Evolutionary conservation across 345 rosid species (phyloP), one percentile per base, ranked within the genome.

Genomic region (Xanthoceras sorbifolium): DNA sequence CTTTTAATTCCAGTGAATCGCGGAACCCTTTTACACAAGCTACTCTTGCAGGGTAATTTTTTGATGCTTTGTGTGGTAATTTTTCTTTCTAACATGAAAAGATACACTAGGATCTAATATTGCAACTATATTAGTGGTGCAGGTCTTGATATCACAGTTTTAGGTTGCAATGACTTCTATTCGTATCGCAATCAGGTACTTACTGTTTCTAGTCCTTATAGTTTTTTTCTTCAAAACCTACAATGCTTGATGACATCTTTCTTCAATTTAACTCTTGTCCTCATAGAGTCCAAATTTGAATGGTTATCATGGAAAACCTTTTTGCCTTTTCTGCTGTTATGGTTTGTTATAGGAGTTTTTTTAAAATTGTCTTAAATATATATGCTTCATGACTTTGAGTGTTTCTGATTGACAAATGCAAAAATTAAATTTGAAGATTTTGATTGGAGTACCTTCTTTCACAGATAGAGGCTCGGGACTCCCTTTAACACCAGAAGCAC

Each of bases 91-190:
- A 29, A 6, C 48, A 25, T 31, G 7, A 60, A 50, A 31, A 9
- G 25, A 50, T 64, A 28, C 44, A 25, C 60, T 23, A 77, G 71
- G 77, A 60, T 59, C 80, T 87, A 75, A 88, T n/a, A 48, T 80
- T 75, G 50, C 10, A 12, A 74, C 22, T 64, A 32, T 8, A 29
- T 77, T 76, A 69, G 34, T 70, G 78, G 31, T 85, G 83, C 89
- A 96, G 99, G 99, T 80, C 91, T 96, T 85, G 92, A 92, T 84
- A 87, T 96, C 78, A 92, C 94, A 32, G 81, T 96, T 69, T 86
- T 96, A 80, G 98, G 99, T 73, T 82, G 90, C 86, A 96, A 93
- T 84, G 97, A 96, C 85, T 93, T 93, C 86, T 96, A 96, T 79
- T 96, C 99, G 22, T 96, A 93, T 74, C 86, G 99, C 72, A 92